A percentile compares a stretch with the other conserved stretches of the same genome.
Evolutionary conservation across 257 asterid genomes (phyloP).

Genomic region (Ehretia macrophylla): DNA sequence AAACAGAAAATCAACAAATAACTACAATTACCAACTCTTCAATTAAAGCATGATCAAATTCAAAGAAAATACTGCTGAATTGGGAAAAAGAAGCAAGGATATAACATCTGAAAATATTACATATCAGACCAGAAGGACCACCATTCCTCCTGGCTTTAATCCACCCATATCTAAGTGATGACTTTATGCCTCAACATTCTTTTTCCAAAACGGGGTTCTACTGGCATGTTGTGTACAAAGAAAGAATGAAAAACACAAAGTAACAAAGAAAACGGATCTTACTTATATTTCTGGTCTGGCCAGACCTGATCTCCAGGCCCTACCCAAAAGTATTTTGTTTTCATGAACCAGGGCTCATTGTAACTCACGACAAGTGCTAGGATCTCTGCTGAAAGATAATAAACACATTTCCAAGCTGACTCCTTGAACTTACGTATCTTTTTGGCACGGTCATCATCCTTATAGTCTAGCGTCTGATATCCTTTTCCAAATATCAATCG

Average conservation of each 20-base stretch:
- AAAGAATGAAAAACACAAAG: conserved; percentile 4
- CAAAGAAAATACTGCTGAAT: too few relatives aligned
- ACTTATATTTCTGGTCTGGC: conserved; percentile 92
- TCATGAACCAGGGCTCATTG: conserved; percentile 85
- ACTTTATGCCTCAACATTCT: too few relatives aligned
- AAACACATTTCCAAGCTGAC: conserved; percentile 95
- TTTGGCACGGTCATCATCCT: conserved; percentile 53
- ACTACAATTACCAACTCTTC: not conserved
- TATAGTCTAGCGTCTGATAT: conserved; percentile 36
- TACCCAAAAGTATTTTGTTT: conserved; percentile 72
- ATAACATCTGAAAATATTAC: too few relatives aligned
- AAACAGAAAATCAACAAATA: conserved; percentile 12
- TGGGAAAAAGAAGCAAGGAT: too few relatives aligned
- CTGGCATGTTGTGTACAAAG: not conserved
- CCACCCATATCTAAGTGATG: too few relatives aligned
- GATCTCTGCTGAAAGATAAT: conserved; percentile 83
- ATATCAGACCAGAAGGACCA: too few relatives aligned
- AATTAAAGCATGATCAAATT: not conserved
- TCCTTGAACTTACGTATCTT: conserved; percentile 85
- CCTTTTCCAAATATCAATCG: conserved; percentile 73
- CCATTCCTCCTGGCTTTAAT: too few relatives aligned
- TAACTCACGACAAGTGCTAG: conserved; percentile 73
- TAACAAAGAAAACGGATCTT: conserved; percentile 17
- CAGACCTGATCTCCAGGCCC: conserved; percentile 88
- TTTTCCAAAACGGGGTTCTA: too few relatives aligned